Conservation (phyloP, 495 filamentous ascomycete species). For the Talaromyces stipitatus region DNA sequence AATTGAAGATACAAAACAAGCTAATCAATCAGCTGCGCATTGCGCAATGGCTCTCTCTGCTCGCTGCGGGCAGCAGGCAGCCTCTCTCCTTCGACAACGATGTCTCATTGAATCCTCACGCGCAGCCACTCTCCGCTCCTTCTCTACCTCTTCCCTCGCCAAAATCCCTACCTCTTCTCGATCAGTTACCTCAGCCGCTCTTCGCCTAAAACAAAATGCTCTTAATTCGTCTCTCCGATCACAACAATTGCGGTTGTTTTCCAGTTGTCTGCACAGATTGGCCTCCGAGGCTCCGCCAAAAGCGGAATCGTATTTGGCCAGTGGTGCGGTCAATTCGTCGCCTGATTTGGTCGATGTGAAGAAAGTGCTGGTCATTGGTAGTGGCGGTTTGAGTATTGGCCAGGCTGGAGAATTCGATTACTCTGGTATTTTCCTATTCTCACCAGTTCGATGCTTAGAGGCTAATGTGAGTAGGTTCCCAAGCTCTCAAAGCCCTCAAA, state of each 20-base stretch:
- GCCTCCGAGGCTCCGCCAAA: conserved; percentile 57
- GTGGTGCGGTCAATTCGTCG: conserved; percentile 69
- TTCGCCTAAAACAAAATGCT: conserved; percentile 33
- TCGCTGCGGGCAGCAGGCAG: conserved; percentile 42
- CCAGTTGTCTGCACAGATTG: conserved; percentile 30
- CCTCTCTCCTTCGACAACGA: conserved; percentile 37
- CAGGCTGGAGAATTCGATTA: conserved; percentile 98
- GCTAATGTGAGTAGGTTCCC: conserved; percentile 59
- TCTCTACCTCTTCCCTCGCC: conserved; percentile 36
- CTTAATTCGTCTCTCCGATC: conserved; percentile 26
- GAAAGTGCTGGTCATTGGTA: conserved; percentile 90
- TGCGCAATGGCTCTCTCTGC: conserved; percentile 44
- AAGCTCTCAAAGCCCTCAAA: conserved; percentile 92
- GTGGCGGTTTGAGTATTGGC: conserved; percentile 89
- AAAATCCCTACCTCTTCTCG: conserved; percentile 23
- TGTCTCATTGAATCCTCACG: conserved; percentile 34
- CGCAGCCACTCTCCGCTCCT: conserved; percentile 33
- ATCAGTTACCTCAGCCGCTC: conserved; percentile 22
- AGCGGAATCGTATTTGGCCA: conserved; percentile 80
- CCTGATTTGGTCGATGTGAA: conserved; percentile 80
- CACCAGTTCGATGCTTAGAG: too few species aligned
- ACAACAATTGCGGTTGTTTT: conserved; percentile 41
- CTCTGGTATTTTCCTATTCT: conserved; percentile 51
- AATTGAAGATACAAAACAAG: background rate
- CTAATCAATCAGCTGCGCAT: conserved; percentile 15